Conservation (phyloP, 208 protist species). For the Wallacemonas rigidus region DNA sequence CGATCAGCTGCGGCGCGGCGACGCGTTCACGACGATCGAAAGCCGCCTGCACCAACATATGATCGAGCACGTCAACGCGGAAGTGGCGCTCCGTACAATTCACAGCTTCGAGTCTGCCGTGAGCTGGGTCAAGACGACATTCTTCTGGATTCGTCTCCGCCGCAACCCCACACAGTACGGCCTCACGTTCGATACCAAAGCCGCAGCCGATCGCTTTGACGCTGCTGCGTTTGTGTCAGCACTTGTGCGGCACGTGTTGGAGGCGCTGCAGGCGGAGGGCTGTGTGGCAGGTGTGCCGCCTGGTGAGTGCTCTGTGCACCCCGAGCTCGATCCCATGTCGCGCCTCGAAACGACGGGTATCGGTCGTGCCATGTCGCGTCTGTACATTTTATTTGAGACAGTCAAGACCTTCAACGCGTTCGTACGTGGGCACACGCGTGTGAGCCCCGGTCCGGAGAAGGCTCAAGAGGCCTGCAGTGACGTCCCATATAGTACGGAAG, state of each 20-base stretch:
- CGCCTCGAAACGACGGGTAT: conserved; percentile 36
- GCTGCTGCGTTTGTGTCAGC: conserved; percentile 56
- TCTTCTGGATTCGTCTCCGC: conserved; percentile 85
- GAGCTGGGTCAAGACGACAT: conserved; percentile 91
- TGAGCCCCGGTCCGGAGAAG: background rate
- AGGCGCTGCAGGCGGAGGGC: conserved; percentile 53
- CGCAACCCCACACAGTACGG: conserved; percentile 77
- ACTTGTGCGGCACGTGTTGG: conserved; percentile 69
- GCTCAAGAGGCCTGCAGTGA: background rate
- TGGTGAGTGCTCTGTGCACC: background rate
- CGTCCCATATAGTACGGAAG: too few species aligned
- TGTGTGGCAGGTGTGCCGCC: conserved; percentile 36
- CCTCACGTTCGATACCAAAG: conserved; percentile 47
- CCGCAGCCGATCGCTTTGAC: conserved; percentile 50
- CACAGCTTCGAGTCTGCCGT: conserved; percentile 64
- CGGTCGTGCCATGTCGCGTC: conserved; percentile 70
- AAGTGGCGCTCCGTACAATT: conserved; percentile 91
- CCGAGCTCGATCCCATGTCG: background rate
- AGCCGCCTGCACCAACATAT: conserved; percentile 83
- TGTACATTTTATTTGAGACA: conserved; percentile 85
- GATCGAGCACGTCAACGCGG: conserved; percentile 94
- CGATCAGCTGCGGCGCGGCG: conserved; percentile 47
- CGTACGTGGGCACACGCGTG: background rate
- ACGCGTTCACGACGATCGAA: conserved; percentile 63
- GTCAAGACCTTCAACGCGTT: conserved; percentile 65